phyloP scores from a whole-genome alignment of 192 early-diverging fungal species.

The Coemansia sp. region DNA sequence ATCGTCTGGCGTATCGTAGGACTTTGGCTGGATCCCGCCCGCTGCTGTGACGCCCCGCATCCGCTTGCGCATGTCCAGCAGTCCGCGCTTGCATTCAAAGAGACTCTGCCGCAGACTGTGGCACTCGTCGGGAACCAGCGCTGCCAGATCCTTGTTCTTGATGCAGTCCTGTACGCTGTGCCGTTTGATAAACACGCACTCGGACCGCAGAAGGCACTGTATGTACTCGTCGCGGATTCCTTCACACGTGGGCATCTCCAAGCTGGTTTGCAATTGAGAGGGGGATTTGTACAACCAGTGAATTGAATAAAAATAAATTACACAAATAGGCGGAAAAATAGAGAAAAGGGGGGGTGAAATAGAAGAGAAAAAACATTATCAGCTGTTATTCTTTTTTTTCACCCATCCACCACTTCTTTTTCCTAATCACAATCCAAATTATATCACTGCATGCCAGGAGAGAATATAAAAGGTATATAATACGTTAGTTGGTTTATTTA shows the following conservation, averaged over 20 bases:
- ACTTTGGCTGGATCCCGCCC: conserved; percentile 9
- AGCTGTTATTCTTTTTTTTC: too few relatives aligned
- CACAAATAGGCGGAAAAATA: background rate
- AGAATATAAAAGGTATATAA: too few relatives aligned
- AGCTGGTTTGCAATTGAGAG: background rate
- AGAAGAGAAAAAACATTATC: background rate
- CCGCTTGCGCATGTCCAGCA: conserved; percentile 52
- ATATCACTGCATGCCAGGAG: too few relatives aligned
- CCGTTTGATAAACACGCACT: conserved; percentile 49
- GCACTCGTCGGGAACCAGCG: conserved; percentile 37
- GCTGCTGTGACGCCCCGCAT: conserved; percentile 50
- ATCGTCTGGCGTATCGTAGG: conserved; percentile 28
- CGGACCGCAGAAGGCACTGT: conserved; percentile 46
- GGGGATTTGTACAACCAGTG: too few relatives aligned
- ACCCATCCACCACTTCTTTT: too few relatives aligned
- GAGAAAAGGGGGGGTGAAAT: background rate
- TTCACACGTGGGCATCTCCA: conserved; percentile 47
- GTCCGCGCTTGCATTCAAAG: conserved; percentile 55
- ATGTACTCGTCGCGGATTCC: conserved; percentile 54
- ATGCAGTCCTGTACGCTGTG: conserved; percentile 46
- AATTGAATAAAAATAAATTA: conserved; percentile 1
- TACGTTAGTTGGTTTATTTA: too few relatives aligned
- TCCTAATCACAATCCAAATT: too few relatives aligned
- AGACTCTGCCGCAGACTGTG: conserved; percentile 40
- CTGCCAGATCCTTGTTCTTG: conserved; percentile 39